phyloP scores from a whole-genome alignment of 176 grass and related monocot species.

The Themeda triandra region DNA sequence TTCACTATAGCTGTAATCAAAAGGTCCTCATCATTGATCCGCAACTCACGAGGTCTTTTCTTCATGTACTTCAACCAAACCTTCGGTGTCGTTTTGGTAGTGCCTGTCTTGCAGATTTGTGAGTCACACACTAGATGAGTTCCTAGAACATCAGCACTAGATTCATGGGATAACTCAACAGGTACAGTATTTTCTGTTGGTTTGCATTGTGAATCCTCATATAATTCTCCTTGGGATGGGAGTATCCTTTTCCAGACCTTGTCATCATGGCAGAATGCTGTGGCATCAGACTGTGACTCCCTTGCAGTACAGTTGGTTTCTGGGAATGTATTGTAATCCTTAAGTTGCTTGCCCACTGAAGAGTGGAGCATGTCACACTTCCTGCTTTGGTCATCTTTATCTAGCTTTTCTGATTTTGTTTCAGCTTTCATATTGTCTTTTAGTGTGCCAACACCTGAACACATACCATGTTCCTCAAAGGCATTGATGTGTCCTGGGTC shows the following conservation, averaged over 20 bases:
- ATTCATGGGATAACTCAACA: slow-evolving; percentile 32
- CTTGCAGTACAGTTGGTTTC: slow-evolving; percentile 16
- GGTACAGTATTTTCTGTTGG: slow-evolving; percentile 32
- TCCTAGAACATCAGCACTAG: slow-evolving; percentile 23
- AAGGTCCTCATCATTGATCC: slow-evolving; percentile 90
- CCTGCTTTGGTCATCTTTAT: slow-evolving; percentile 22
- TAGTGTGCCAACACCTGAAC: slow-evolving; percentile 6
- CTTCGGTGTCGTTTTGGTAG: slow-evolving; percentile 34
- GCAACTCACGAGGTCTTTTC: slow-evolving; percentile 84
- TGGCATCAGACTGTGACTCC: neutral
- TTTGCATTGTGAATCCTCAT: slow-evolving; percentile 26
- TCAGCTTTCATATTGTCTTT: slow-evolving; percentile 26
- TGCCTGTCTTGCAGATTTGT: slow-evolving; percentile 21
- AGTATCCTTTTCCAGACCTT: slow-evolving; percentile 9
- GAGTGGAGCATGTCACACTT: neutral
- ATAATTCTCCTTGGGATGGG: neutral
- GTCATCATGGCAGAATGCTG: neutral
- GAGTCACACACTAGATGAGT: slow-evolving; percentile 15
- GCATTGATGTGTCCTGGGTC: neutral
- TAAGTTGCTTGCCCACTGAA: slow-evolving; percentile 17
- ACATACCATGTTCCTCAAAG: slow-evolving; percentile 13
- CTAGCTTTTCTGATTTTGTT: slow-evolving; percentile 23
- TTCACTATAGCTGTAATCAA: slow-evolving; percentile 91
- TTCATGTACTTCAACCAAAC: slow-evolving; percentile 36
- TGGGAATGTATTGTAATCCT: neutral